Percentiles rank a stretch among this genome's conserved stretches.
phyloP scores from a whole-genome alignment of 2,329 filamentous ascomycete genomes.

The Colletotrichum musae region DNA sequence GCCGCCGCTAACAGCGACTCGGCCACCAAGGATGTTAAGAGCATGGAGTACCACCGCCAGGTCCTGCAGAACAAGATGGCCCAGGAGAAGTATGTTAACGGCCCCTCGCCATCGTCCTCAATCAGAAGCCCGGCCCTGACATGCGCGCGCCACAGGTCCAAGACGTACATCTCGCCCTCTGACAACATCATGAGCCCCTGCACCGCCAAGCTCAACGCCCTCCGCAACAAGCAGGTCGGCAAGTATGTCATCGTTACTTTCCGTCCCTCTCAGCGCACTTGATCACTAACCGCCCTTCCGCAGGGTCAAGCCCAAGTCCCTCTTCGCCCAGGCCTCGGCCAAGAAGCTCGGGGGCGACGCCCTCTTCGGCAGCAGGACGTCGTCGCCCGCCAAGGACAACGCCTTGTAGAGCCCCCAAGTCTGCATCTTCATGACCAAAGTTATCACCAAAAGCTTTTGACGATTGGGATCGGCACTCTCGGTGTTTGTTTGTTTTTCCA shows the following conservation, averaged over 20 bases:
- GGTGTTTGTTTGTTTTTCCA: conserved; percentile 16
- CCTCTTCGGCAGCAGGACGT: conserved; percentile 47
- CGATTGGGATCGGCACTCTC: conserved; percentile 28
- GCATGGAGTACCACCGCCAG: conserved; percentile 85
- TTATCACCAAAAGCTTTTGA: conserved; percentile 34
- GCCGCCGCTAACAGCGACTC: conserved; percentile 46
- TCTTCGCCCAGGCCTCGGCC: conserved; percentile 76
- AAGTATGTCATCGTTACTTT: conserved; percentile 70
- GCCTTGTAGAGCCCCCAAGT: conserved; percentile 22
- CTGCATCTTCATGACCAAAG: conserved; percentile 36
- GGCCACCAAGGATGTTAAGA: conserved; percentile 68
- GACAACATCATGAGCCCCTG: conserved; percentile 92
- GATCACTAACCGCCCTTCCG: conserved; percentile 8
- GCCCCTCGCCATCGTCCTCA: too few relatives aligned
- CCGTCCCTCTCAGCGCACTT: not conserved
- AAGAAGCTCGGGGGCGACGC: conserved; percentile 67
- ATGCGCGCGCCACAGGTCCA: conserved; percentile 49
- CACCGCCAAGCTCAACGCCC: conserved; percentile 84
- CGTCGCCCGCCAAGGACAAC: conserved; percentile 36
- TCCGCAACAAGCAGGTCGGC: conserved; percentile 84
- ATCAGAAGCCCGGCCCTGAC: conserved; percentile 29
- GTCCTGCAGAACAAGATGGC: conserved; percentile 81
- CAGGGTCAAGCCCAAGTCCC: conserved; percentile 77
- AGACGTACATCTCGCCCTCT: conserved; percentile 84
- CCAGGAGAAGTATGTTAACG: conserved; percentile 75